Base-by-base conservation (phyloP, 1,284 basidiomycete genomes). In the Melanopsichium pennsylvanicum region DNA sequence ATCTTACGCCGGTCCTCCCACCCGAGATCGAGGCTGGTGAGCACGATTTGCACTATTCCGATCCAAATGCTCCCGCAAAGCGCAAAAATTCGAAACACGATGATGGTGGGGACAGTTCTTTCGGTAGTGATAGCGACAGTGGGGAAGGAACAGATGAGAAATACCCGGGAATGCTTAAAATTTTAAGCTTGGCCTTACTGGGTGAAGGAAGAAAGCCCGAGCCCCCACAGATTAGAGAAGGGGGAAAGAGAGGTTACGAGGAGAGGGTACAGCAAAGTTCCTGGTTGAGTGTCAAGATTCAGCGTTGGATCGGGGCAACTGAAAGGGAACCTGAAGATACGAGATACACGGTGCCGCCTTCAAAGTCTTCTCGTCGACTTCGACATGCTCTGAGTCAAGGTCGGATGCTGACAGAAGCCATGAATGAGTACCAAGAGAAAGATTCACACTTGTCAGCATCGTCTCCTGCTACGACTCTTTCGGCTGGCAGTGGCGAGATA, bases 81-180 rank as follows among this genome's bases (percentile, higher is more conserved):
- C n/a, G n/a, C n/a, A n/a, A n/a, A n/a, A n/a, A n/a, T n/a, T n/a
- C n/a, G n/a, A 10, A 23, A 12, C 9, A 27, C 7, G 35, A 40
- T 4, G 39, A 9, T 11, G 46, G 35, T 1, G 50, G 32, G 0
- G 56, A 67, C 2, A 67, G 63, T 39, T 47, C 46, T 6, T 47
- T 55, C 6, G 66, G 52, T 0, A 57, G 61, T 35, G 46, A 55
- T 12, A 41, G 41, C 2, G 64, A 68, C 0, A 36, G 27, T 15
- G 58, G 43, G 9, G 27, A 21, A 6, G 25, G 26, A 23, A 32
- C 37, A n/a, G 55, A 59, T 9, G 60, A 70, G 6, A 52, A 33
- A 35, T 63, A 60, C 31, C 66, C 66, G 0, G 66, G 59, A 5
- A 62, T 59, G 0, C 51, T 62, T 26, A 57, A 62, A 18, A 63